Conservation (phyloP, 75 land plant species). For the Adiantum capillusveneris region DNA sequence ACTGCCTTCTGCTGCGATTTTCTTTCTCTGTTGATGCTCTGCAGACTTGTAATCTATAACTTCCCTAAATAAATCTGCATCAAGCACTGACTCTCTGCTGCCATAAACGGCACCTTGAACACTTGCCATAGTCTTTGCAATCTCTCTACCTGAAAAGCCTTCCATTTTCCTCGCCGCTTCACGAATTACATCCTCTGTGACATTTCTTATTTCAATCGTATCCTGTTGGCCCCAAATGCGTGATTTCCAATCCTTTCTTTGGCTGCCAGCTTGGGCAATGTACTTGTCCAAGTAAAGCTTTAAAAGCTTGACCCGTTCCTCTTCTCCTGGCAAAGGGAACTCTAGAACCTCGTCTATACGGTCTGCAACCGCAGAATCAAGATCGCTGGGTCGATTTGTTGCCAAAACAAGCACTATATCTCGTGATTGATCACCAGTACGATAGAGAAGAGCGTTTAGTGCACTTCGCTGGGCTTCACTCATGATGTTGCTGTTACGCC, state of each 20-base stretch:
- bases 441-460: slow-evolving; percentile 80
- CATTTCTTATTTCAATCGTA: slow-evolving; percentile 52
- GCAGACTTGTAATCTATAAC: slow-evolving; percentile 80
- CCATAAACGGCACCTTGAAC: slow-evolving; percentile 94
- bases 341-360: slow-evolving; percentile 91
- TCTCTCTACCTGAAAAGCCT: slow-evolving; percentile 97
- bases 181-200: slow-evolving; percentile 68
- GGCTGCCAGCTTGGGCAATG: slow-evolving; percentile 31
- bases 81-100: slow-evolving; percentile 63
- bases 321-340: slow-evolving; percentile 85
- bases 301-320: slow-evolving; percentile 73
- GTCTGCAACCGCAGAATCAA: slow-evolving; percentile 82
- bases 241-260: slow-evolving; percentile 16
- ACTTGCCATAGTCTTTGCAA: slow-evolving; percentile 88
- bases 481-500: slow-evolving; percentile 87
- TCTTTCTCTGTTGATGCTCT: slow-evolving; percentile 59
- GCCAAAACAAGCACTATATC: slow-evolving; percentile 94
- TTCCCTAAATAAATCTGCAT: slow-evolving; percentile 62
- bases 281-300: slow-evolving; percentile 75
- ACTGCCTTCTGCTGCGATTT: slow-evolving; percentile 25
- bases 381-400: slow-evolving; percentile 89
- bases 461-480: slow-evolving; percentile 99
- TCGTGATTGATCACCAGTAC: slow-evolving; percentile 96
- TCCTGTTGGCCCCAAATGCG: slow-evolving; percentile 45
- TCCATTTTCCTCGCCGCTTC: slow-evolving; percentile 80